These are phyloP conservation scores for Agrostemma githago DNA, from an alignment of 148 eudicot species.

Conservation along the genomic window DNA sequence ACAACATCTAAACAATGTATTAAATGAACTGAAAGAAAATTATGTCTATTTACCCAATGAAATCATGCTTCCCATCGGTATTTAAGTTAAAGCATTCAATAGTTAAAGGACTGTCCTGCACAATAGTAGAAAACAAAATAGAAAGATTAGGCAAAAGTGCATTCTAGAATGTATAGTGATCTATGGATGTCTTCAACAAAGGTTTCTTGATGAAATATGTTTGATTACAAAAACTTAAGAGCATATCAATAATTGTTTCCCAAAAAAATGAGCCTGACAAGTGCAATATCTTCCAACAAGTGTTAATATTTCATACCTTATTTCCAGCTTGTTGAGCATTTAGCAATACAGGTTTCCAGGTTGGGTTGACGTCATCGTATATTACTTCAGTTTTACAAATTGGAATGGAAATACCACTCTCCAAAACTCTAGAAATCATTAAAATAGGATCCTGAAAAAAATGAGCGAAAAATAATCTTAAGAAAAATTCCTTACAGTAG, in stretches of 20 bases:
- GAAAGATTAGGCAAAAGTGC: slow-evolving; percentile 10
- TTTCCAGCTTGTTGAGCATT: slow-evolving; percentile 75
- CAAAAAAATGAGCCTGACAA: background rate
- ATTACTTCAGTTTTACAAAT: slow-evolving; percentile 89
- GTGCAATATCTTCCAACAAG: background rate
- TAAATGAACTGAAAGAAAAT: slow-evolving; percentile 5
- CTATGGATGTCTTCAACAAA: background rate
- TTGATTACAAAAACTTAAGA: background rate
- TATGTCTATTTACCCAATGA: slow-evolving; percentile 59
- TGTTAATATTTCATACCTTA: slow-evolving; percentile 49
- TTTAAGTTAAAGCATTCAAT: slow-evolving; percentile 91
- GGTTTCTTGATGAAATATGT: background rate
- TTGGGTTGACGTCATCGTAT: slow-evolving; percentile 73
- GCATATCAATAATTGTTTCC: background rate
- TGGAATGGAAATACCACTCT: slow-evolving; percentile 63
- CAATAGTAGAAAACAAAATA: slow-evolving; percentile 19
- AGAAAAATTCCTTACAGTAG: slow-evolving; percentile 14
- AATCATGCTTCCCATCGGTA: slow-evolving; percentile 85
- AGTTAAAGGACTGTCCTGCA: slow-evolving; percentile 83
- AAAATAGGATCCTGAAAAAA: slow-evolving; percentile 83
- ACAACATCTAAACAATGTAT: slow-evolving; percentile 10
- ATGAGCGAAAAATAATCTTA: slow-evolving; percentile 13
- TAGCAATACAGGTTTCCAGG: slow-evolving; percentile 70
- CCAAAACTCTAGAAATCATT: slow-evolving; percentile 67
- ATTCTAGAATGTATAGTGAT: background rate